A percentile compares a stretch with the other conserved stretches of the same genome.
Evolutionary conservation across 371 early-diverging fungal genomes (phyloP).

Genomic region (Lichtheimia ornata): DNA sequence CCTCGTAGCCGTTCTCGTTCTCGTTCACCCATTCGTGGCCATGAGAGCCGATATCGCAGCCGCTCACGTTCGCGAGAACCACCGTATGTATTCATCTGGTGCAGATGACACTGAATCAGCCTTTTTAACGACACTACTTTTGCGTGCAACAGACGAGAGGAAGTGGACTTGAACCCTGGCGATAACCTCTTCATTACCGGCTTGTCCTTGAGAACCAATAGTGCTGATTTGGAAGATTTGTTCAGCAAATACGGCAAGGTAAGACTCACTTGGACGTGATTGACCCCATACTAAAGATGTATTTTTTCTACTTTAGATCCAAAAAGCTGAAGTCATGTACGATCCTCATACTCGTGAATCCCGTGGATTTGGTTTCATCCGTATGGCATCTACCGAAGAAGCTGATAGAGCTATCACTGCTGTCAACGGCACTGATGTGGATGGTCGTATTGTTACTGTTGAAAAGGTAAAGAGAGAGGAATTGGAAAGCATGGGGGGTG

Average conservation of each 20-base stretch:
- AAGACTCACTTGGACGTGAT: too few species aligned
- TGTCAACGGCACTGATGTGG: conserved; percentile 68
- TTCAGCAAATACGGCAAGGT: conserved; percentile 80
- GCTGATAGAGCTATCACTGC: conserved; percentile 73
- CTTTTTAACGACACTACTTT: neutral
- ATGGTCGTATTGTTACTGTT: conserved; percentile 74
- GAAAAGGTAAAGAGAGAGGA: conserved; percentile 68
- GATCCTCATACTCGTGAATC: conserved; percentile 85
- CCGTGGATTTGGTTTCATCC: conserved; percentile 85
- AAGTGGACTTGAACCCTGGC: conserved; percentile 65
- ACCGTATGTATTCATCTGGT: conserved; percentile 23
- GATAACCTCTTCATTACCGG: conserved; percentile 81
- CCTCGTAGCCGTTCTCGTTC: conserved; percentile 50
- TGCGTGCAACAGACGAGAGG: conserved; percentile 17
- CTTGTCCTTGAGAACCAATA: conserved; percentile 59
- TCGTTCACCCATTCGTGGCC: conserved; percentile 47
- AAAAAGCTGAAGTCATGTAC: conserved; percentile 73
- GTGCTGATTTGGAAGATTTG: conserved; percentile 68
- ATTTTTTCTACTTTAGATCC: too few species aligned
- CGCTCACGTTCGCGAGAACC: conserved; percentile 49
- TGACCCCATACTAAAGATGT: too few species aligned
- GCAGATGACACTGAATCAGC: conserved; percentile 2
- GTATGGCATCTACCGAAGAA: conserved; percentile 70
- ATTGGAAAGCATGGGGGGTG: conserved; percentile 38
- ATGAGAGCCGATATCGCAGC: conserved; percentile 50